A percentile compares a stretch with the other conserved stretches of the same genome.
These are phyloP conservation scores for Pseudotulostoma volvatum DNA, from an alignment of 495 filamentous ascomycete species.

Conservation along the genomic window DNA sequence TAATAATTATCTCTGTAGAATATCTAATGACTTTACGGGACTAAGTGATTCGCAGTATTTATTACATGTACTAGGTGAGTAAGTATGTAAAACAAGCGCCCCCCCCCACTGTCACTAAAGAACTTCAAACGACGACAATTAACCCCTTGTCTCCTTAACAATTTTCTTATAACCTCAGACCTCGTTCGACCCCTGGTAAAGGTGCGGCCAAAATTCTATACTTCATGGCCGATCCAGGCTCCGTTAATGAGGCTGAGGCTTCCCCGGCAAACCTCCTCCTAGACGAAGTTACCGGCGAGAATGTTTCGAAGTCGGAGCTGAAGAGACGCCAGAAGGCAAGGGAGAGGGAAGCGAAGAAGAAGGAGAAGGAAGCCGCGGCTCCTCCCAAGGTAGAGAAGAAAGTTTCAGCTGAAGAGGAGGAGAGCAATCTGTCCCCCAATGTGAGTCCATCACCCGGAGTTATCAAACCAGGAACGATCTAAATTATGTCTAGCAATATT, in stretches of 20 bases:
- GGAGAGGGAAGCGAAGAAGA: conserved; percentile 72
- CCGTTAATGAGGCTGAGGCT: conserved; percentile 40
- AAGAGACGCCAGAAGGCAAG: conserved; percentile 94
- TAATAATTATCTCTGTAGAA: no score
- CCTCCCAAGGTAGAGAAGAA: conserved; percentile 56
- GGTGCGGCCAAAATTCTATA: background rate
- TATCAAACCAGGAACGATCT: background rate
- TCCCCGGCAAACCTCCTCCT: conserved; percentile 59
- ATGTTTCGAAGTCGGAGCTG: conserved; percentile 71
- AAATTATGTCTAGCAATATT: conserved; percentile 64
- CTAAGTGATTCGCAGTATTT: no score
- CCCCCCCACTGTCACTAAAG: no score
- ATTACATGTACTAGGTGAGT: no score
- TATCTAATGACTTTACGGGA: no score
- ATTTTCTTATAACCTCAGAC: no score
- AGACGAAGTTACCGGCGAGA: conserved; percentile 75
- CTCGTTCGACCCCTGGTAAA: no score
- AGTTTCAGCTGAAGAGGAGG: conserved; percentile 46
- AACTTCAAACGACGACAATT: no score
- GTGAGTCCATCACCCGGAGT: conserved; percentile 27
- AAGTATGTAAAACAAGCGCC: no score
- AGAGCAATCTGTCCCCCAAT: conserved; percentile 79
- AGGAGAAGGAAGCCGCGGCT: conserved; percentile 63
- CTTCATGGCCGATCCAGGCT: conserved; percentile 31
- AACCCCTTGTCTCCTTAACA: no score